phyloP scores from a whole-genome alignment of 257 asterid species.

The Solanum tacnaense region DNA sequence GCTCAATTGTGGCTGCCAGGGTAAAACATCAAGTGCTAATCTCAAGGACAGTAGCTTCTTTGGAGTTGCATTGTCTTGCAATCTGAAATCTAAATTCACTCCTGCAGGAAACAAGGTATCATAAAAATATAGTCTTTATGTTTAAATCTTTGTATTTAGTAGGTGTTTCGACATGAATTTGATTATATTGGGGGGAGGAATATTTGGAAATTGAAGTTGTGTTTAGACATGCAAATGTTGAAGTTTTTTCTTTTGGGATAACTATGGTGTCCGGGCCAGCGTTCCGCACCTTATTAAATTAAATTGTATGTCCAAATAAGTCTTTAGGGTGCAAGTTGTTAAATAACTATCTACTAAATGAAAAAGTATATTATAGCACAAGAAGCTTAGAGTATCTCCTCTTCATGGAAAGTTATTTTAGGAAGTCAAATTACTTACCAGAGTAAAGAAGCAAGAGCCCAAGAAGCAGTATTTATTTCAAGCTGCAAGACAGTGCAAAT shows the following conservation, averaged over 20 bases:
- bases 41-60: constrained; percentile 56
- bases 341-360: not conserved
- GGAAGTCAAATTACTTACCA: not conserved
- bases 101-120: constrained; percentile 41
- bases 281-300: too few relatives aligned
- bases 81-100: constrained; percentile 37
- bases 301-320: not conserved
- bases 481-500: not conserved
- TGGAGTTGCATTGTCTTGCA: constrained; percentile 59
- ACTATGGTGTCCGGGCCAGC: not conserved
- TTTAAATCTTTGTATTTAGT: not conserved
- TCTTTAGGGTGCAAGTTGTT: not conserved
- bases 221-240: not conserved
- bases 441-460: not conserved
- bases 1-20: constrained; percentile 31
- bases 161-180: not conserved
- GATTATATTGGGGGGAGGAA: not conserved
- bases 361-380: not conserved
- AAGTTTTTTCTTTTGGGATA: not conserved
- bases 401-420: not conserved
- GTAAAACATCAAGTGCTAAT: constrained; percentile 33
- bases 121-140: not conserved
- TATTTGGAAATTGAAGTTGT: not conserved
- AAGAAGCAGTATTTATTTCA: not conserved
- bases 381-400: not conserved